phyloP scores from a whole-genome alignment of 139 green algal genomes.

The Closterium sp. region DNA sequence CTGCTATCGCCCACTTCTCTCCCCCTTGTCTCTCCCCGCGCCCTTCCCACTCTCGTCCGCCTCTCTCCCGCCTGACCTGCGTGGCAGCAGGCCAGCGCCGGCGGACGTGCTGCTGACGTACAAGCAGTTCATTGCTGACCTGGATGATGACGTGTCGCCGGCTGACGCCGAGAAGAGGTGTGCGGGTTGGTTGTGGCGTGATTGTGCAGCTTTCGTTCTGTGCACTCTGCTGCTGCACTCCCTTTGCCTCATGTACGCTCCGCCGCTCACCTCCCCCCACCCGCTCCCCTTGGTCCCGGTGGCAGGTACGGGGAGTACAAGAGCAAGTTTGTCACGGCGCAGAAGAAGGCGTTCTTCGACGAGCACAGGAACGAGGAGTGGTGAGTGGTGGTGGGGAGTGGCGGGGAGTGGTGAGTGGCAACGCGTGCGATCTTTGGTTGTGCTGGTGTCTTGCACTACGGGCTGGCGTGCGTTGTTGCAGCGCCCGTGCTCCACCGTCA shows the following conservation, averaged over 20 bases:
- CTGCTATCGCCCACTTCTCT: too few relatives aligned
- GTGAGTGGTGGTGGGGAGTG: background rate
- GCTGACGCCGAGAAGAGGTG: constrained; percentile 31
- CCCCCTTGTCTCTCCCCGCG: too few relatives aligned
- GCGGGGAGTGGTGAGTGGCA: too few relatives aligned
- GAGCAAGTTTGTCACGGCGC: constrained; percentile 6
- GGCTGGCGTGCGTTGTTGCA: too few relatives aligned
- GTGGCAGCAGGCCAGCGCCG: background rate
- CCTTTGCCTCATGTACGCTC: background rate
- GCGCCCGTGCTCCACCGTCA: background rate
- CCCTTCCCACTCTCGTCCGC: too few relatives aligned
- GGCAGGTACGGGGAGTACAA: constrained; percentile 37
- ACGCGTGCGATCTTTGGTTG: too few relatives aligned
- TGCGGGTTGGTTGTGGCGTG: too few relatives aligned
- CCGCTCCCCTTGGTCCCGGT: background rate
- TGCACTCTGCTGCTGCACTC: background rate
- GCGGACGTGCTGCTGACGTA: constrained; percentile 16
- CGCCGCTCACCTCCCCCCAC: background rate
- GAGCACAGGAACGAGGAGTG: constrained; percentile 44
- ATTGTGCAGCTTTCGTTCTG: background rate
- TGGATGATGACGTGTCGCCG: constrained; percentile 45
- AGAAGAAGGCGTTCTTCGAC: constrained; percentile 45
- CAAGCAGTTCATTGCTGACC: constrained; percentile 49
- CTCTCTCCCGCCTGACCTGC: too few relatives aligned
- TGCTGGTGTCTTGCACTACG: too few relatives aligned